These are phyloP conservation scores for Medicago arabica DNA, from an alignment of 306 rosid genomes.

Conservation along the genomic window DNA sequence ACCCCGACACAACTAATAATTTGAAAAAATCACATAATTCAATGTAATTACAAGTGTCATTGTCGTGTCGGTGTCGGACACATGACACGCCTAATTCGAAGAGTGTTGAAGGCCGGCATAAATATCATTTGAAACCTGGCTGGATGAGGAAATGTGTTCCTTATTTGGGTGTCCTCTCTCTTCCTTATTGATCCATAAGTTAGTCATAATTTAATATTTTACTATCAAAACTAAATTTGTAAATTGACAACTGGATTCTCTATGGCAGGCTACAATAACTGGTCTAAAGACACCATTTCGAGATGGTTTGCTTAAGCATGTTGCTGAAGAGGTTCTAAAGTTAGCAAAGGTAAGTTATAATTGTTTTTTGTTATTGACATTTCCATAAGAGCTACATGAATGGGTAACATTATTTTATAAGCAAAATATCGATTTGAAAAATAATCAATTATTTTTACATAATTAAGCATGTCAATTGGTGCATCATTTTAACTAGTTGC, in stretches of 20 bases:
- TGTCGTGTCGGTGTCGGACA: conserved; percentile 20
- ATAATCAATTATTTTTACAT: too few species aligned
- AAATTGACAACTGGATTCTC: conserved; percentile 38
- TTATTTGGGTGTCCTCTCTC: too few species aligned
- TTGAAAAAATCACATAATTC: too few species aligned
- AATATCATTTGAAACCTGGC: conserved; percentile 17
- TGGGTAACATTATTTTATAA: too few species aligned
- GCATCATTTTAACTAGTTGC: too few species aligned
- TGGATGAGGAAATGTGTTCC: background rate
- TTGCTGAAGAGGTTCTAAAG: conserved; percentile 86
- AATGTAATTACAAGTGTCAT: background rate
- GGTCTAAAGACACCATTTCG: conserved; percentile 95
- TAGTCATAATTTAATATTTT: conserved; percentile 11
- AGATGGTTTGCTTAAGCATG: conserved; percentile 86
- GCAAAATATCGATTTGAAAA: too few species aligned
- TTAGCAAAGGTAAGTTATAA: conserved; percentile 70
- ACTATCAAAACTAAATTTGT: conserved; percentile 24
- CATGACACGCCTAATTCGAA: too few species aligned
- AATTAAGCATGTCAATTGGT: too few species aligned
- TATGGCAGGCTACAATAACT: conserved; percentile 70
- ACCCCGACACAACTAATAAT: too few species aligned
- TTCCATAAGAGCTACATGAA: too few species aligned
- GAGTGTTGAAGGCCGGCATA: too few species aligned
- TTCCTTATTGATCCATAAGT: background rate
- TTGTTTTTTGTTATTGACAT: conserved; percentile 7